Evolutionary conservation across 306 rosid genomes (phyloP).

Genomic region (Cicer cuneatum): DNA sequence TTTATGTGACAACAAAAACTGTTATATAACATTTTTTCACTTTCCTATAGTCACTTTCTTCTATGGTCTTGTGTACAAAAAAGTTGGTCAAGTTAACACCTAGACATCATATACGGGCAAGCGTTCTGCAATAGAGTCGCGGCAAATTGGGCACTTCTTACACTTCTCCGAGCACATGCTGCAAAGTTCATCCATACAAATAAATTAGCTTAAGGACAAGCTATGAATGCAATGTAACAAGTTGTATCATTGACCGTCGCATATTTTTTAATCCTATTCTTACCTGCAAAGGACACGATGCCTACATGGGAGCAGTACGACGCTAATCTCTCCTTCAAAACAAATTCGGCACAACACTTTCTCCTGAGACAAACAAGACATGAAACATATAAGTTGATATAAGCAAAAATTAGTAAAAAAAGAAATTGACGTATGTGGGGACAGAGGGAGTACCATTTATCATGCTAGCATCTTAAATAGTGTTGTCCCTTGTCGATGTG

Average conservation of each 20-base stretch:
- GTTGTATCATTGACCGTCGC: slow-evolving; percentile 12
- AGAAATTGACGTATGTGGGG: too few species aligned
- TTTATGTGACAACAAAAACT: slow-evolving; percentile 41
- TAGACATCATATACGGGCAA: slow-evolving; percentile 91
- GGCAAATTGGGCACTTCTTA: slow-evolving; percentile 92
- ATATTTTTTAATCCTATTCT: slow-evolving; percentile 53
- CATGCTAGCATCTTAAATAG: neutral
- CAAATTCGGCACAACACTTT: slow-evolving; percentile 93
- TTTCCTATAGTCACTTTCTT: slow-evolving; percentile 43
- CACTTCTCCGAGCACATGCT: slow-evolving; percentile 88
- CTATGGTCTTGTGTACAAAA: slow-evolving; percentile 47
- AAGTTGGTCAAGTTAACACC: slow-evolving; percentile 45
- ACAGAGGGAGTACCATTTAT: neutral
- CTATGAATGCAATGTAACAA: slow-evolving; percentile 4
- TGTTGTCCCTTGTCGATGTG: neutral
- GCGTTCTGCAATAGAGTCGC: slow-evolving; percentile 66
- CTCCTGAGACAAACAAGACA: slow-evolving; percentile 63
- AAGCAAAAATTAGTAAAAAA: too few species aligned
- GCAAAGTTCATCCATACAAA: slow-evolving; percentile 54
- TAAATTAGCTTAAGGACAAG: slow-evolving; percentile 36
- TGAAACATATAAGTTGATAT: slow-evolving; percentile 25
- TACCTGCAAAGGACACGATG: slow-evolving; percentile 97
- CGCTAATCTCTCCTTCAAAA: slow-evolving; percentile 88
- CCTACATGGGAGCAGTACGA: slow-evolving; percentile 91
- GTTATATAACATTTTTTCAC: slow-evolving; percentile 37